Base-by-base conservation (phyloP, 2,329 filamentous ascomycete genomes). In the Xylariaceae sp. region DNA sequence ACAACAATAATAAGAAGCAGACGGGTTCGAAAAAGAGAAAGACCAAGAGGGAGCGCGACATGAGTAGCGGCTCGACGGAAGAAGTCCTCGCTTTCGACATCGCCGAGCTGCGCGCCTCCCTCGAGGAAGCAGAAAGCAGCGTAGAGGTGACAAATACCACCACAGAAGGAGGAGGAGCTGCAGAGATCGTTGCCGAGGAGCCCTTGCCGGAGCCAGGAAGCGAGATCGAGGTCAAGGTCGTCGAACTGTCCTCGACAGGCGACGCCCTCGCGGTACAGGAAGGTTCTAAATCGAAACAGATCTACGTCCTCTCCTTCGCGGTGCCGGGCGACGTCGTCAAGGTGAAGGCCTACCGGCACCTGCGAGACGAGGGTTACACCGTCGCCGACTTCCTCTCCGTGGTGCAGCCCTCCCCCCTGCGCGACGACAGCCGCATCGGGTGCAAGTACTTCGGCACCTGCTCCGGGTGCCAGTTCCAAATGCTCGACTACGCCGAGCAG, bases 391-490 rank as follows among this genome's bases (percentile, higher is more conserved):
- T 94, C 54, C 57, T 97, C 56, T 82, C 82, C 44, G 76, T 97
- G 29, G 67, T 81, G 24, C 77, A 75, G 41, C 81, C 89, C 0
- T 88, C 86, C 0, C 73, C 80, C 1, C 70, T 83, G 38, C 83
- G 92, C 53, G 83, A 95, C 54, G 85, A 92, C 54, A 71, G 73
- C 26, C 78, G 85, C 15, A 74, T 94, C 51, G 73, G 73, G 40
- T 98, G 92, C 68, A 74, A 78, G 53, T 97, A 98, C 70, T 98
- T 98, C 58, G 70, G 78, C 28, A 75, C 73, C 38, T 98, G 92
- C 64, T 86, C 84, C 8, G 92, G 92, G 21, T 98, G 92, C 60
- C 92, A 98, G 65, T 89, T 97, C 62, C 92, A 98, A 68, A 96
- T 97, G 87, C 76, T 98, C 47, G 79, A 87, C 38, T 97, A 97